phyloP scores from a whole-genome alignment of 345 rosid species.

The Populus simonii region DNA sequence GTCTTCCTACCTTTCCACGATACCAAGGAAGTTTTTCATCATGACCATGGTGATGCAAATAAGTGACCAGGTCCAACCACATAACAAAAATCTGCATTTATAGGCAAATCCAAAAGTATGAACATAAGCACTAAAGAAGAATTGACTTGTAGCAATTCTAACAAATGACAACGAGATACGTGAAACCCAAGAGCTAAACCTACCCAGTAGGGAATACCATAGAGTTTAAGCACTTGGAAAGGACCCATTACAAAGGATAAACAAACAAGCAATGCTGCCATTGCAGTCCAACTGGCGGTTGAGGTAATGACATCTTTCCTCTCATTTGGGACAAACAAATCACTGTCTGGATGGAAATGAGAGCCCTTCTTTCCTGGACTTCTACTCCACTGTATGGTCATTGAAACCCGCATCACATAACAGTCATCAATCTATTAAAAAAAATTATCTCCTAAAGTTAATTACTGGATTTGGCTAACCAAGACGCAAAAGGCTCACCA shows the following conservation, averaged over 20 bases:
- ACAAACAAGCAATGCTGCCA: slow-evolving; percentile 30
- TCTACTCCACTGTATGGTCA: slow-evolving; percentile 55
- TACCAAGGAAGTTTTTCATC: slow-evolving; percentile 90
- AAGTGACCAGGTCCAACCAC: slow-evolving; percentile 92
- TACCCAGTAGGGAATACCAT: slow-evolving; percentile 31
- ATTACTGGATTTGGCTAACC: neutral
- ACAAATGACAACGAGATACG: neutral
- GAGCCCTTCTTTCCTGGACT: slow-evolving; percentile 93
- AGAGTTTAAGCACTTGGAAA: slow-evolving; percentile 25
- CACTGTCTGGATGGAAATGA: slow-evolving; percentile 75
- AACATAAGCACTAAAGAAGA: neutral
- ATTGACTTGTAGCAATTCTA: neutral
- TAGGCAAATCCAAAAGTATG: neutral
- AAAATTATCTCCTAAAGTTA: no score
- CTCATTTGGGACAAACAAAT: slow-evolving; percentile 69
- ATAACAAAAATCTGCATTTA: slow-evolving; percentile 55
- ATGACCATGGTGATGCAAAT: slow-evolving; percentile 89
- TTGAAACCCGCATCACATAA: neutral
- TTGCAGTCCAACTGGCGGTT: slow-evolving; percentile 35
- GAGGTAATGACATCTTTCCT: slow-evolving; percentile 66
- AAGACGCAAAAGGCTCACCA: slow-evolving; percentile 46
- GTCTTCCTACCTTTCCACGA: slow-evolving; percentile 71
- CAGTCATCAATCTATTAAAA: neutral
- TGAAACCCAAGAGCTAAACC: neutral
- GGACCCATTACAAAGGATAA: slow-evolving; percentile 27